Evolutionary conservation across 164 flowering plant species (phyloP), one percentile per base, ranked within the genome.

Genomic region (Houttuynia cordata): DNA sequence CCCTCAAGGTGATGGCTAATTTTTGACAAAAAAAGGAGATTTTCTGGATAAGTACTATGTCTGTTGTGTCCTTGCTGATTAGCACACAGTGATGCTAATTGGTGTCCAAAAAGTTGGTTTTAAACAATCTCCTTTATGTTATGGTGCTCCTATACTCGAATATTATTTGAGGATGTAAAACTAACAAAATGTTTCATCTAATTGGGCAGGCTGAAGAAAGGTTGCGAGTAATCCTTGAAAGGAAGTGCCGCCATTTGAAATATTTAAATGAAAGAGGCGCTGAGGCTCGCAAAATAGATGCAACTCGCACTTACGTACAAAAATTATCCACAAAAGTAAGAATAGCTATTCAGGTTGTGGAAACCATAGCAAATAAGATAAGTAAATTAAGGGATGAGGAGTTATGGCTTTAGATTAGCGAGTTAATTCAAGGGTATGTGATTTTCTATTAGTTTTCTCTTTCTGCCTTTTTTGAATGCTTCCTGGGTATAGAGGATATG

Each of bases 331-430:
- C 93, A 57, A 94, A 88, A 74, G 84, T 91, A 24, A 79, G 81
- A 72, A 84, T 94, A 55, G 83, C 94, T 30, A 88, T 94, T 68
- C 96, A 91, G 71, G 81, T 84, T 53, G 92, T 91, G 64, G 97
- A 94, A 76, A 84, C 79, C 79, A 80, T 84, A 57, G 91, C 99
- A 24, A 73, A 71, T 61, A 85, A 76, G 58, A 87, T 94, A 71
- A 94, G 75, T 65, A 80, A 68, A 68, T 73, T 88, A 57, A 85
- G 97, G 72, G 99, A 94, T 72, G 96, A 94, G 61, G 99, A 94
- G 72, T 77, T 94, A 57, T 91, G 96, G 96, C 99, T 87, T 1
- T 90, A 80, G 66, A 69, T 86, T 37, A 79, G 73, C 71, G 92
- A 87, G 68, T 70, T 91, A 56, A 79, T 94, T 66, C 78, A 77